Evolutionary conservation across 352 stramenopile genomes (phyloP).

Genomic region (Phytophthora palmivora): DNA sequence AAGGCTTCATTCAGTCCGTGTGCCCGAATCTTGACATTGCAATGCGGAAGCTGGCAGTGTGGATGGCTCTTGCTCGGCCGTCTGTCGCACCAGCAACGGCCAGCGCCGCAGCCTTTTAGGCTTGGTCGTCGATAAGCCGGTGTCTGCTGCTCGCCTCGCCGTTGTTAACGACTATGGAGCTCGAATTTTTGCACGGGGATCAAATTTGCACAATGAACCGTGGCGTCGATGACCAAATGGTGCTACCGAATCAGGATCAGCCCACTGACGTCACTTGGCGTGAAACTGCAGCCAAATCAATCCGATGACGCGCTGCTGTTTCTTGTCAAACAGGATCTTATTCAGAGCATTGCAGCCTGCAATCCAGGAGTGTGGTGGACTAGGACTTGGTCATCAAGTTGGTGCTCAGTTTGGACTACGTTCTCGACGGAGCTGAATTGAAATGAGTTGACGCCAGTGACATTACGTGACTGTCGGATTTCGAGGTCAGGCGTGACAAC

Average conservation of each 20-base stretch:
- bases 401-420: not conserved
- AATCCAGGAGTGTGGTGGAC: not conserved
- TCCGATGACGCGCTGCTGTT: conserved; percentile 11
- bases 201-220: conserved; percentile 6
- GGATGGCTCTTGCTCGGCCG: conserved; percentile 53
- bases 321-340: conserved; percentile 33
- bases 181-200: conserved; percentile 6
- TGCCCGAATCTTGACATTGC: conserved; percentile 87
- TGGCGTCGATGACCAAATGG: not conserved
- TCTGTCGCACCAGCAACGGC: conserved; percentile 27
- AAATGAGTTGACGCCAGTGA: conserved; percentile 29
- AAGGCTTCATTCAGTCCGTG: conserved; percentile 89
- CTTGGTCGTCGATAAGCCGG: conserved; percentile 17
- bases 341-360: conserved; percentile 2
- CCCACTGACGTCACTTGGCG: conserved; percentile 14
- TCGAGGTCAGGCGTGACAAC: conserved; percentile 13
- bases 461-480: conserved; percentile 4
- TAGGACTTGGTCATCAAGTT: too few species aligned
- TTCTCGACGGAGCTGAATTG: conserved; percentile 9
- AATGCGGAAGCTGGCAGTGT: conserved; percentile 80
- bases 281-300: conserved; percentile 18
- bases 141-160: conserved; percentile 10
- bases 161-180: conserved; percentile 15
- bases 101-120: conserved; percentile 14
- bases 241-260: conserved; percentile 5